phyloP scores from a whole-genome alignment of 1,139 yeast genomes.

The Candida frijolesensis region DNA sequence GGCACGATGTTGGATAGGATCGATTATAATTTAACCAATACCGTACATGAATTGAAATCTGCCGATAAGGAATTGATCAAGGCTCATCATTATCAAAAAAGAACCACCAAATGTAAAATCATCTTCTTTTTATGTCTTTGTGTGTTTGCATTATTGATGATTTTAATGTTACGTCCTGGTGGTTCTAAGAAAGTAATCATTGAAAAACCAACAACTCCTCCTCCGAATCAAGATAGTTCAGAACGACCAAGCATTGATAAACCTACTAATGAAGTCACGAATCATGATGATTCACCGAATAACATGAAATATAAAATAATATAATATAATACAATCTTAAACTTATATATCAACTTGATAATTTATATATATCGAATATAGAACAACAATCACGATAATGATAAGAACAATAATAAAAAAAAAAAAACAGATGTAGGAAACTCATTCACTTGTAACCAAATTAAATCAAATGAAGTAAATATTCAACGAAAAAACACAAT shows the following conservation, averaged over 20 bases:
- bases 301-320: conserved; percentile 1
- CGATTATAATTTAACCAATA: conserved; percentile 83
- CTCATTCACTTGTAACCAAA: no score
- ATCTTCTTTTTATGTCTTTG: conserved; percentile 71
- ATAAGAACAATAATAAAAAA: neutral
- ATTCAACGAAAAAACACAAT: neutral
- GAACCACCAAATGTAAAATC: conserved; percentile 89
- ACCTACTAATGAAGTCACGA: no score
- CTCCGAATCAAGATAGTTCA: neutral
- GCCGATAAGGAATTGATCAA: conserved; percentile 77
- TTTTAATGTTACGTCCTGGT: conserved; percentile 70
- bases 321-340: neutral
- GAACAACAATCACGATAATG: neutral
- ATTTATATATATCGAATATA: neutral
- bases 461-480: neutral
- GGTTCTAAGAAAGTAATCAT: conserved; percentile 27
- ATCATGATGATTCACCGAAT: conserved; percentile 39
- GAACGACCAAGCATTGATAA: no score
- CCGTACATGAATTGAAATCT: conserved; percentile 70
- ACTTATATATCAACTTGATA: neutral
- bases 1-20: conserved; percentile 92
- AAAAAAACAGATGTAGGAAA: neutral
- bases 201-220: conserved; percentile 21
- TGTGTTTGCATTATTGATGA: conserved; percentile 70
- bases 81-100: conserved; percentile 81